A percentile compares a stretch with the other conserved stretches of the same genome.
Conservation (phyloP, 2,329 filamentous ascomycete genomes). For the Aspergillus sp. region DNA sequence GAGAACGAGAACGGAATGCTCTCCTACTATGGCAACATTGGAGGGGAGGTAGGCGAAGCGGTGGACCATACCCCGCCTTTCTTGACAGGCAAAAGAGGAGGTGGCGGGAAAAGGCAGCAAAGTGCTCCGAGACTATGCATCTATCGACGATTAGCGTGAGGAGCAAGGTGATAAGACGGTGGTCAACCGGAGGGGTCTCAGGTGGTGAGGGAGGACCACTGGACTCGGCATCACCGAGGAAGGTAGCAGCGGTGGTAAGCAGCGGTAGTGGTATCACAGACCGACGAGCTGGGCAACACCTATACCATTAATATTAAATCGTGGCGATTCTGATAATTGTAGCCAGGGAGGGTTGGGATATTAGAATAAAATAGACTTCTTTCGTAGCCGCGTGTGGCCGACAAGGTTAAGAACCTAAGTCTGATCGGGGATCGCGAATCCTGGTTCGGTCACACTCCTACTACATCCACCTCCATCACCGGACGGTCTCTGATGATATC, state of each 20-base stretch:
- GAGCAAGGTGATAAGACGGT: slow-evolving; percentile 1
- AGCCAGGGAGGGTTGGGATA: no score
- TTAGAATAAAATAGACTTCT: background rate
- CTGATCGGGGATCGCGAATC: background rate
- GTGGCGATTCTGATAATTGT: no score
- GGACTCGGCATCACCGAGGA: no score
- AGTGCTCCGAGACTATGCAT: slow-evolving; percentile 2
- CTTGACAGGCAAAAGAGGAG: slow-evolving; percentile 3
- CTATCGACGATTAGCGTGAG: slow-evolving; percentile 1
- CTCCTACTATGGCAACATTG: background rate
- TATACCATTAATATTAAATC: no score
- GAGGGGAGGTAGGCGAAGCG: background rate
- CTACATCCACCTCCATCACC: background rate
- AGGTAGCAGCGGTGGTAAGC: no score
- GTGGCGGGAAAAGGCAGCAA: slow-evolving; percentile 4
- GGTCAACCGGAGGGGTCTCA: background rate
- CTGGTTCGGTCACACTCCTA: slow-evolving; percentile 3
- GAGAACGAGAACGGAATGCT: background rate
- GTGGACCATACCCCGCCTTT: slow-evolving; percentile 15
- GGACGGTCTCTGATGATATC: background rate
- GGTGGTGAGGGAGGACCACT: no score
- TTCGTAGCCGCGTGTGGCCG: background rate
- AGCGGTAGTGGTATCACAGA: no score
- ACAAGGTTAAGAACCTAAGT: slow-evolving; percentile 2
- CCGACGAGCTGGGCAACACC: no score